Evolutionary conservation across 768 basidiomycete genomes (phyloP).

Genomic region (Xerocomus spinulosus): DNA sequence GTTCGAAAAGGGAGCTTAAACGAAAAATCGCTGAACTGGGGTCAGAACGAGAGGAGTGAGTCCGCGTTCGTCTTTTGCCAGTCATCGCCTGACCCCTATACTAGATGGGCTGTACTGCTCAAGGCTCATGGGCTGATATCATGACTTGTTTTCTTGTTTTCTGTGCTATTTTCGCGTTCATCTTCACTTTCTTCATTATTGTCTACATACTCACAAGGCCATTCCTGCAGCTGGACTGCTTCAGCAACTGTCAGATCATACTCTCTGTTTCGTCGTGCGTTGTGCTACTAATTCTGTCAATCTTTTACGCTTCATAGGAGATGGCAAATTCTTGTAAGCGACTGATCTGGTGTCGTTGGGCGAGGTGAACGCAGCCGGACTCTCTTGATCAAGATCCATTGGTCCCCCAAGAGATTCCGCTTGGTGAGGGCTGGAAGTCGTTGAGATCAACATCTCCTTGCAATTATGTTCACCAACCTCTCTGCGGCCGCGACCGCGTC

Average conservation of each 20-base stretch:
- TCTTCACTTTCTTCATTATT: constrained; percentile 15
- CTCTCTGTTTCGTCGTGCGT: constrained; percentile 8
- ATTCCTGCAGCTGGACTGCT: constrained; percentile 18
- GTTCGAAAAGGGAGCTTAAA: constrained; percentile 57
- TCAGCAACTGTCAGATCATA: constrained; percentile 10
- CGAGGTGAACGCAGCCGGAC: not conserved
- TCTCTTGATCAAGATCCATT: constrained; percentile 5
- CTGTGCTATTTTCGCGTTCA: constrained; percentile 14
- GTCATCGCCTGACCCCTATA: constrained; percentile 9
- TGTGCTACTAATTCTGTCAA: constrained; percentile 10
- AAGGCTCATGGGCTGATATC: constrained; percentile 43
- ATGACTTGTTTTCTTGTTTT: constrained; percentile 22
- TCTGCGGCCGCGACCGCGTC: not conserved
- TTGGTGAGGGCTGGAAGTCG: constrained; percentile 1
- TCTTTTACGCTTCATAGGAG: constrained; percentile 20
- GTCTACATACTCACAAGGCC: constrained; percentile 21
- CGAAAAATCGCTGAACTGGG: constrained; percentile 66
- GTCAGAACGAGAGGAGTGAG: constrained; percentile 77
- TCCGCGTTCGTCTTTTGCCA: constrained; percentile 7
- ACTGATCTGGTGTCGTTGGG: constrained; percentile 1
- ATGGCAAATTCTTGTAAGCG: constrained; percentile 19
- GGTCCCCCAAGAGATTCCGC: constrained; percentile 1
- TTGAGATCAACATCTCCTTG: constrained; percentile 4
- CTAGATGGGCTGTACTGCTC: constrained; percentile 66
- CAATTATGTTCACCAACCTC: constrained; percentile 10